Conservation (phyloP, 345 rosid genomes). For the Erysimum cheiranthoides region DNA sequence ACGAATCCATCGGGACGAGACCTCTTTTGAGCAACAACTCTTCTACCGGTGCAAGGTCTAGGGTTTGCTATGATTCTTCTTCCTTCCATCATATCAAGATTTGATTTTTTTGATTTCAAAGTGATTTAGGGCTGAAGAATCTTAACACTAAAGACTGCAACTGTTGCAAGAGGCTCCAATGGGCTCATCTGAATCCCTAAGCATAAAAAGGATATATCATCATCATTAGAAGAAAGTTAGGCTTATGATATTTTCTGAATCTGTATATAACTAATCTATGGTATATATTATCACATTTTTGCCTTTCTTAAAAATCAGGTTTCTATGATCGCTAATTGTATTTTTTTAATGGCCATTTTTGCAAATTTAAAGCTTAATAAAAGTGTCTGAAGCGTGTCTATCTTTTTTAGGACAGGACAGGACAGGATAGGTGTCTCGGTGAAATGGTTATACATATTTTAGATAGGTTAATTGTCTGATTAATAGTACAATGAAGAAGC, state of each 20-base stretch:
- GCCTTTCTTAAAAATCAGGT: too few species aligned
- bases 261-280: neutral
- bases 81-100: constrained; percentile 47
- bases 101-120: neutral
- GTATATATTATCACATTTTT: too few species aligned
- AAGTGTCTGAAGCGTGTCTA: neutral
- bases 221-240: neutral
- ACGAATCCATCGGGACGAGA: constrained; percentile 61
- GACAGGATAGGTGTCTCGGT: too few species aligned
- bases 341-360: neutral
- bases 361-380: neutral
- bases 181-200: constrained; percentile 22
- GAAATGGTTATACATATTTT: too few species aligned
- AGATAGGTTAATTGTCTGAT: too few species aligned
- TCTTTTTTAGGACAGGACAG: too few species aligned
- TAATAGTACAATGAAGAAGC: too few species aligned
- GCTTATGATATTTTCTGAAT: constrained; percentile 10
- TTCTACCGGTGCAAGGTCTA: constrained; percentile 63
- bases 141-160: neutral
- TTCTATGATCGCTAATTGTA: neutral
- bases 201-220: neutral
- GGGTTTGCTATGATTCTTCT: constrained; percentile 63
- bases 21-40: constrained; percentile 67
- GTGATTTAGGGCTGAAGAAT: constrained; percentile 18
- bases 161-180: neutral